These are phyloP conservation scores for Dictyostelium discoideum DNA, from an alignment of 78 protist species.

Conservation along the genomic window DNA sequence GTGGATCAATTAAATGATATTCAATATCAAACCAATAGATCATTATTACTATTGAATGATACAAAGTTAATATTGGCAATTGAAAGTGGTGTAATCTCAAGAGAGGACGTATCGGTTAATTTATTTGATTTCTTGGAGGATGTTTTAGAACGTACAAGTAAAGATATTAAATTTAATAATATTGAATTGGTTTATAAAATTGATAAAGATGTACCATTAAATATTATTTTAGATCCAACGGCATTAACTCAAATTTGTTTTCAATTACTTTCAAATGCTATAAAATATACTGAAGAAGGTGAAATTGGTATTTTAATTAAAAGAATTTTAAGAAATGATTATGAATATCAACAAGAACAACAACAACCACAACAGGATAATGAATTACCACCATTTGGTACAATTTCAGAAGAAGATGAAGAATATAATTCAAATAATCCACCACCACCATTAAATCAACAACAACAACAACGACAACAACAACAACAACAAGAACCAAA, in stretches of 20 bases:
- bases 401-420: neutral
- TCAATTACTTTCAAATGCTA: constrained; percentile 54
- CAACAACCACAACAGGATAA: neutral
- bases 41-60: constrained; percentile 32
- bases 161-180: constrained; percentile 31
- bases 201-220: constrained; percentile 44
- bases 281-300: constrained; percentile 51
- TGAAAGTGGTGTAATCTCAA: constrained; percentile 45
- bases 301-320: constrained; percentile 57
- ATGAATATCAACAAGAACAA: neutral
- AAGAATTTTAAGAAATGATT: neutral
- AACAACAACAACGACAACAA: neutral
- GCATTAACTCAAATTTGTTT: constrained; percentile 50
- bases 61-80: constrained; percentile 54
- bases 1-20: constrained; percentile 11
- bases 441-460: neutral
- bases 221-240: constrained; percentile 50
- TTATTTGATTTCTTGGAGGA: constrained; percentile 40
- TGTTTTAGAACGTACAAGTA: constrained; percentile 22
- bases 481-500: neutral
- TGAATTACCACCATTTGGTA: neutral
- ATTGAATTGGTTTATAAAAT: constrained; percentile 44
- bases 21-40: constrained; percentile 22
- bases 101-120: constrained; percentile 48
- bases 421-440: neutral